A percentile compares a stretch with the other conserved stretches of the same genome.
These are phyloP conservation scores for Tremellales sp. DNA, from an alignment of 1,284 basidiomycete species.

Conservation along the genomic window DNA sequence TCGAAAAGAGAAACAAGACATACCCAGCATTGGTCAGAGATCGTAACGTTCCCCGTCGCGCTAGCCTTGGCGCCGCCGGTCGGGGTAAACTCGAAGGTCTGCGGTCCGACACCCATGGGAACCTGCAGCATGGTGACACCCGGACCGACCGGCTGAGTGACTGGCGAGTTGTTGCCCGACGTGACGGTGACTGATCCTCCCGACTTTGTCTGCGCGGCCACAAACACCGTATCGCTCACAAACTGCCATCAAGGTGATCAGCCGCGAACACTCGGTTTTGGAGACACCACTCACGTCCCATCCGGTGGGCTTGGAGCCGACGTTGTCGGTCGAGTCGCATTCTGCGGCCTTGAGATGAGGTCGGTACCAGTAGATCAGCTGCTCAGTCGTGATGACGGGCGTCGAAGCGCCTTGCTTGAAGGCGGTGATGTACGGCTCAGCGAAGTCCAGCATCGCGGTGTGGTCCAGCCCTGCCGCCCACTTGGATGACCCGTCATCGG, in stretches of 20 bases:
- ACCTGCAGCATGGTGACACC: conserved; percentile 37
- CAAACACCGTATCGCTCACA: conserved; percentile 42
- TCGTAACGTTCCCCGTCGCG: conserved; percentile 18
- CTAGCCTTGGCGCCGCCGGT: conserved; percentile 13
- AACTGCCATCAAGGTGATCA: conserved; percentile 10
- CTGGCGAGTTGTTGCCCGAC: conserved; percentile 34
- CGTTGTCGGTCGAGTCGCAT: conserved; percentile 47
- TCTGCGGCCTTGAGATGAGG: conserved; percentile 41
- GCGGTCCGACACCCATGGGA: conserved; percentile 40
- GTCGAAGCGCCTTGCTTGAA: conserved; percentile 36
- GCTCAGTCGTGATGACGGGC: conserved; percentile 38
- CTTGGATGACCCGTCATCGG: conserved; percentile 41
- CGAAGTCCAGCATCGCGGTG: conserved; percentile 43
- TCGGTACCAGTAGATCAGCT: conserved; percentile 46
- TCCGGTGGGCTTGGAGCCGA: conserved; percentile 36
- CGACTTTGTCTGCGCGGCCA: conserved; percentile 34
- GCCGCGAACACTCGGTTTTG: background rate
- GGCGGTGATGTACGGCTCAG: conserved; percentile 46
- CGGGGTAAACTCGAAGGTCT: conserved; percentile 31
- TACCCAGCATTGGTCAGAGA: conserved; percentile 37
- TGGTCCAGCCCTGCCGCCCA: conserved; percentile 45
- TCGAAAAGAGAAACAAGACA: conserved; percentile 11
- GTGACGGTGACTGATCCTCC: conserved; percentile 42
- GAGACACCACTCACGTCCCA: conserved; percentile 30
- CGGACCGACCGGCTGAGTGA: conserved; percentile 25